These are phyloP conservation scores for Gymnopilus junonius DNA, from an alignment of 768 basidiomycete species.

Conservation along the genomic window DNA sequence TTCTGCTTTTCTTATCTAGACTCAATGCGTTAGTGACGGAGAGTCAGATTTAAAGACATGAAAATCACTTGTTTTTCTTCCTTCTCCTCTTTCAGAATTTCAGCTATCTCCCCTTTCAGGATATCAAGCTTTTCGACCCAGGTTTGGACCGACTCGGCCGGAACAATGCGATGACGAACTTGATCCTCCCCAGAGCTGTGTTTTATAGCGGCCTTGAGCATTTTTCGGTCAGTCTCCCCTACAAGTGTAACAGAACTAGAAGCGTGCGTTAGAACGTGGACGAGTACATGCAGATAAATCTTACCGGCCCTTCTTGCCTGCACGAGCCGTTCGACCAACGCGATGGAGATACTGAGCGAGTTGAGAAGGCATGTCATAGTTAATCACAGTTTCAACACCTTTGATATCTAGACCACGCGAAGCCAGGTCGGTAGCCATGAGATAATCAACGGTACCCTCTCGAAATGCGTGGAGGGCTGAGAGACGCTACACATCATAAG, in stretches of 20 bases:
- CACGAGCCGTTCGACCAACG: conserved; percentile 96
- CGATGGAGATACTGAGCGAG: conserved; percentile 95
- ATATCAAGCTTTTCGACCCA: conserved; percentile 73
- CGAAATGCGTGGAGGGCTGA: conserved; percentile 86
- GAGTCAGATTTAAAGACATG: conserved; percentile 1
- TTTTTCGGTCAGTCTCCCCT: conserved; percentile 94
- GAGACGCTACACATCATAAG: conserved; percentile 63
- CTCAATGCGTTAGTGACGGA: conserved; percentile 1
- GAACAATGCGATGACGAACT: conserved; percentile 87
- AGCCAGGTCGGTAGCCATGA: conserved; percentile 96
- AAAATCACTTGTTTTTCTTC: conserved; percentile 85
- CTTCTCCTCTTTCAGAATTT: conserved; percentile 87
- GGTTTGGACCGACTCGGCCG: conserved; percentile 70
- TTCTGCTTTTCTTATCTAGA: conserved; percentile 84
- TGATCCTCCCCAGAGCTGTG: conserved; percentile 78
- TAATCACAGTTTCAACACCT: conserved; percentile 96
- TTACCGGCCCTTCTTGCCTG: conserved; percentile 89
- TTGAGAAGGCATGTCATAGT: conserved; percentile 97
- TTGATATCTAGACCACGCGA: conserved; percentile 97
- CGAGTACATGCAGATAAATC: conserved; percentile 28
- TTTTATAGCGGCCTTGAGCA: conserved; percentile 96
- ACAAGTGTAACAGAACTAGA: conserved; percentile 90
- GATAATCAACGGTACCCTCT: conserved; percentile 84
- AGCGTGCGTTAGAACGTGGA: conserved; percentile 1
- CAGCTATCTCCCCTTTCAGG: conserved; percentile 78